Evolutionary conservation across 108 stramenopile species (phyloP).

Genomic region (Fistulifera pelliculosa): DNA sequence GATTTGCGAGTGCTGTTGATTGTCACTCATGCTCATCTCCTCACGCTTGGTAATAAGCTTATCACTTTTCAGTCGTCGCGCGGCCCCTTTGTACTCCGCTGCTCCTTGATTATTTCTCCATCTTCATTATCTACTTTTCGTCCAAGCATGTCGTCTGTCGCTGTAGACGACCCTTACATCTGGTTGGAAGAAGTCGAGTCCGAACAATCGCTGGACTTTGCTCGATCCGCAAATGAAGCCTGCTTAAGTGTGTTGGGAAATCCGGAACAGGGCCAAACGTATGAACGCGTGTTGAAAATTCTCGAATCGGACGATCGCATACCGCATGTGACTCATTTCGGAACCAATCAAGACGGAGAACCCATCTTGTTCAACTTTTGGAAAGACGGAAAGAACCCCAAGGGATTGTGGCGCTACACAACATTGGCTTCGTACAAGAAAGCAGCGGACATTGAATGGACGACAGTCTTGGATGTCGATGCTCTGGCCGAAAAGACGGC

Average conservation of each 20-base stretch:
- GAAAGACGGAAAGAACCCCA: constrained; percentile 64
- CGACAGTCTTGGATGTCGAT: constrained; percentile 82
- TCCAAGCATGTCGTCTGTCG: no score
- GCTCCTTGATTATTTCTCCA: no score
- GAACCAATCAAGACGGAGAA: constrained; percentile 47
- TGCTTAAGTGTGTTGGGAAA: constrained; percentile 63
- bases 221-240: constrained; percentile 55
- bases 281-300: constrained; percentile 46
- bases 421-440: constrained; percentile 54
- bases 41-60: no score
- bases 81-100: no score
- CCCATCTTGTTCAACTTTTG: constrained; percentile 67
- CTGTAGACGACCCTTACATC: constrained; percentile 58
- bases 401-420: constrained; percentile 80
- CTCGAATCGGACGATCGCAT: constrained; percentile 74
- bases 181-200: constrained; percentile 80
- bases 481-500: constrained; percentile 52
- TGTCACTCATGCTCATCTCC: no score
- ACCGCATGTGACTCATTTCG: constrained; percentile 51
- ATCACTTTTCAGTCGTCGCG: no score
- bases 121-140: no score
- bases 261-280: constrained; percentile 45
- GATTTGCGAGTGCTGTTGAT: no score
- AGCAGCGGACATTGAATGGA: constrained; percentile 50
- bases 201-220: constrained; percentile 59